Evolutionary conservation across 352 stramenopile genomes (phyloP).

Genomic region (Thalassiosira mediterranea): DNA sequence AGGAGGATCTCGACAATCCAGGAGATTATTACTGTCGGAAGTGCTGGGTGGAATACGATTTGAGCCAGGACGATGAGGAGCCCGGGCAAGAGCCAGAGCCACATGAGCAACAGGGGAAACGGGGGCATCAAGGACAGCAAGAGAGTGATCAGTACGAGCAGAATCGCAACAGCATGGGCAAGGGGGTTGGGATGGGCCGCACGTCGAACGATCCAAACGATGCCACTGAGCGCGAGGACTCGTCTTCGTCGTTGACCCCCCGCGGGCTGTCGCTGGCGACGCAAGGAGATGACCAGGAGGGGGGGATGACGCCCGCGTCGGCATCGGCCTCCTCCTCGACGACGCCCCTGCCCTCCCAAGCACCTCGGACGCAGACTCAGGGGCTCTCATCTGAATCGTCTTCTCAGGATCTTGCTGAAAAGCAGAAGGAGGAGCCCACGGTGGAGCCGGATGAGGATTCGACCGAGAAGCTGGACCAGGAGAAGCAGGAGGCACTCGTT

Average conservation of each 20-base stretch:
- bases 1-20: constrained; percentile 55
- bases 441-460: not conserved
- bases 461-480: constrained; percentile 3
- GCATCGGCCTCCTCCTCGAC: too few species aligned
- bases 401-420: not conserved
- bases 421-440: not conserved
- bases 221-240: too few species aligned
- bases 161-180: too few species aligned
- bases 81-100: not conserved
- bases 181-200: too few species aligned
- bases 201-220: too few species aligned
- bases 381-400: not conserved
- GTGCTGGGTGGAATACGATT: constrained; percentile 40
- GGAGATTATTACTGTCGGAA: constrained; percentile 48
- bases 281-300: not conserved
- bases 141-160: too few species aligned
- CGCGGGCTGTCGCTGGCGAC: constrained; percentile 10
- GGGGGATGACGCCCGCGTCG: not conserved
- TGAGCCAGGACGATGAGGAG: constrained; percentile 6
- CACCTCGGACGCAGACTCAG: not conserved
- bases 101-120: too few species aligned
- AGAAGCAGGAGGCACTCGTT: not conserved
- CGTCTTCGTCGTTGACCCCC: constrained; percentile 14
- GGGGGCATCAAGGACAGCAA: too few species aligned
- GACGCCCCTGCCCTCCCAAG: too few species aligned